Conservation (phyloP, 192 early-diverging fungal genomes). For the Rhizophlyctis rosea region DNA sequence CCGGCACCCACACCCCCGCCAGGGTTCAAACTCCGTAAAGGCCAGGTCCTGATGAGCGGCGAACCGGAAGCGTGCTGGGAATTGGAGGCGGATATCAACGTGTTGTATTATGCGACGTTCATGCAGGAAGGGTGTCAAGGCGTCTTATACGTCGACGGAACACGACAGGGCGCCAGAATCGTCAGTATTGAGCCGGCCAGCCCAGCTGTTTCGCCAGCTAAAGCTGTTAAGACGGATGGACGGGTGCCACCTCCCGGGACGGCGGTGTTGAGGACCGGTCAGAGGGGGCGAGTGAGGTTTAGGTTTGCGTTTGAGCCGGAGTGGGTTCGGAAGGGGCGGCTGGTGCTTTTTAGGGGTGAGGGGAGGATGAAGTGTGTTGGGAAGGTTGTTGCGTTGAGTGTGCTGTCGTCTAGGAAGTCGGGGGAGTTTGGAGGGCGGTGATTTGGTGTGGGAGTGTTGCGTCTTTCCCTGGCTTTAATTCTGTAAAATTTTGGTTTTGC, state of each 20-base stretch:
- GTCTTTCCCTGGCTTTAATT: too few relatives aligned
- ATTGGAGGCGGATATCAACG: slow-evolving; percentile 65
- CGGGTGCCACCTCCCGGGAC: slow-evolving; percentile 12
- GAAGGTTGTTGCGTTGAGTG: slow-evolving; percentile 45
- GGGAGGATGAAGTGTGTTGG: slow-evolving; percentile 70
- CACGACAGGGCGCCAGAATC: slow-evolving; percentile 56
- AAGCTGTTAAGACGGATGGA: background rate
- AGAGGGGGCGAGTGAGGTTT: slow-evolving; percentile 49
- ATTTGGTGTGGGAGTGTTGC: too few relatives aligned
- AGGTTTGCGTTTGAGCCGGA: slow-evolving; percentile 61
- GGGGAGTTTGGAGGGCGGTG: too few relatives aligned
- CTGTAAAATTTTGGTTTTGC: too few relatives aligned
- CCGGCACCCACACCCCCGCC: background rate
- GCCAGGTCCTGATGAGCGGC: slow-evolving; percentile 19
- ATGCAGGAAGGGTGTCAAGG: slow-evolving; percentile 56
- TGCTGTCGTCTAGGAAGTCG: too few relatives aligned
- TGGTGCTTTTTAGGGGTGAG: slow-evolving; percentile 60
- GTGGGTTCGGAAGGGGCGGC: slow-evolving; percentile 53
- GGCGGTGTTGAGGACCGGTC: slow-evolving; percentile 38
- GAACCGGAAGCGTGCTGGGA: slow-evolving; percentile 29
- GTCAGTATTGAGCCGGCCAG: slow-evolving; percentile 15
- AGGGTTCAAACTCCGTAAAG: slow-evolving; percentile 27
- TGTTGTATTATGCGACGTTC: slow-evolving; percentile 52
- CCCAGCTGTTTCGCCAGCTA: background rate
- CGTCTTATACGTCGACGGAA: slow-evolving; percentile 53